These are phyloP conservation scores for Neocallimastix lanati DNA, from an alignment of 192 early-diverging fungal genomes.

Conservation along the genomic window DNA sequence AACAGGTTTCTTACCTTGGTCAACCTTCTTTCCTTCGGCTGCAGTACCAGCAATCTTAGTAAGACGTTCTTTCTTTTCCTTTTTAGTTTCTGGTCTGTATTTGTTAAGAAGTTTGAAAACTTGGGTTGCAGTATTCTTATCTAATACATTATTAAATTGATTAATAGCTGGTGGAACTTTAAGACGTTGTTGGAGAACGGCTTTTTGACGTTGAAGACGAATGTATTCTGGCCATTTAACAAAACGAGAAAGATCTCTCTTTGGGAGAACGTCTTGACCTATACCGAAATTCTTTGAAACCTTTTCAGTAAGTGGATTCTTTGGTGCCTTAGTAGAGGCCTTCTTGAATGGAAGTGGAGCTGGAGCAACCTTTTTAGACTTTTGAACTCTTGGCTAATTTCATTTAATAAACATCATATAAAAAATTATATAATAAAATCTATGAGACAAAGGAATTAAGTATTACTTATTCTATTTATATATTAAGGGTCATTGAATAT, in stretches of 20 bases:
- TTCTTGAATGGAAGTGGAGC: slow-evolving; percentile 34
- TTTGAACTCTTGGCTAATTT: slow-evolving; percentile 9
- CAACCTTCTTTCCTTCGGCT: slow-evolving; percentile 73
- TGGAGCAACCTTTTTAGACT: slow-evolving; percentile 76
- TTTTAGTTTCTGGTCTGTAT: slow-evolving; percentile 96
- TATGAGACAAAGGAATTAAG: too few relatives aligned
- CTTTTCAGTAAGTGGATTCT: slow-evolving; percentile 88
- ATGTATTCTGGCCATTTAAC: slow-evolving; percentile 99
- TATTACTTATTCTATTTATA: too few relatives aligned
- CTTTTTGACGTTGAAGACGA: slow-evolving; percentile 94
- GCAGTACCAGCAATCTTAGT: slow-evolving; percentile 69
- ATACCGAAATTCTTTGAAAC: slow-evolving; percentile 85
- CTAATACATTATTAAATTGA: slow-evolving; percentile 95
- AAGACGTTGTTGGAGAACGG: slow-evolving; percentile 90
- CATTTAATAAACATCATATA: neutral
- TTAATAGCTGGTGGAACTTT: slow-evolving; percentile 99
- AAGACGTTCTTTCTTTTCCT: slow-evolving; percentile 90
- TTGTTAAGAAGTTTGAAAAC: slow-evolving; percentile 96
- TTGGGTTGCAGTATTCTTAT: slow-evolving; percentile 97
- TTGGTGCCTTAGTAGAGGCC: slow-evolving; percentile 24
- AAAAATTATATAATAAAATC: neutral
- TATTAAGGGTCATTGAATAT: too few relatives aligned
- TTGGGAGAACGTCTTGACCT: slow-evolving; percentile 91
- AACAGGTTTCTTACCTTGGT: slow-evolving; percentile 72
- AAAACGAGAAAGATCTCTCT: slow-evolving; percentile 85